These are phyloP conservation scores for Scheffersomyces segobiensis DNA, from an alignment of 1,139 yeast species.

Conservation along the genomic window DNA sequence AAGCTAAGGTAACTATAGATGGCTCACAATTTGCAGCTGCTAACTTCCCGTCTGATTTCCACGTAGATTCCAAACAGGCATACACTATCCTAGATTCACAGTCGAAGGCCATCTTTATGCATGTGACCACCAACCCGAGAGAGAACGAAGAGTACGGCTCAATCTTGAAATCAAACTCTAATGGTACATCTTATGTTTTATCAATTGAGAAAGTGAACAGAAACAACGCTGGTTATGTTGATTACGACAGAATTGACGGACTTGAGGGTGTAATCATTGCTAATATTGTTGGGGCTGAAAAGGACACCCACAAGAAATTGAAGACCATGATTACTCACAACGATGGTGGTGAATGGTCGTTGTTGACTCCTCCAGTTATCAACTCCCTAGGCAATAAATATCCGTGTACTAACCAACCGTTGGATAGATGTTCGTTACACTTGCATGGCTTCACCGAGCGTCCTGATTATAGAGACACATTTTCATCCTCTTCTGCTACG, in stretches of 20 bases:
- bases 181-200: conserved; percentile 88
- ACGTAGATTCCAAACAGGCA: conserved; percentile 67
- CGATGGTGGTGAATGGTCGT: conserved; percentile 90
- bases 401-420: conserved; percentile 50
- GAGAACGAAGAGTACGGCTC: conserved; percentile 68
- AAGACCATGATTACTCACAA: conserved; percentile 79
- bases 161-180: conserved; percentile 87
- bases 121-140: conserved; percentile 66
- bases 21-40: conserved; percentile 82
- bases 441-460: conserved; percentile 92
- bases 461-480: conserved; percentile 78
- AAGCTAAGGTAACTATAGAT: conserved; percentile 76
- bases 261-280: conserved; percentile 85
- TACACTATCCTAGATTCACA: conserved; percentile 81
- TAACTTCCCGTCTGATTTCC: conserved; percentile 69
- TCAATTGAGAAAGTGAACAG: conserved; percentile 78
- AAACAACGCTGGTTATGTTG: conserved; percentile 73
- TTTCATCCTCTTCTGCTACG: conserved; percentile 83
- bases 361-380: conserved; percentile 61
- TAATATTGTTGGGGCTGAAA: conserved; percentile 58
- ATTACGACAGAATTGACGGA: conserved; percentile 81
- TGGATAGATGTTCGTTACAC: conserved; percentile 72
- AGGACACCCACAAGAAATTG: conserved; percentile 49
- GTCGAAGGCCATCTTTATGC: conserved; percentile 76
- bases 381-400: conserved; percentile 65